These are phyloP conservation scores for Dichotomopilus funicola DNA, from an alignment of 2,329 filamentous ascomycete genomes.

Conservation along the genomic window DNA sequence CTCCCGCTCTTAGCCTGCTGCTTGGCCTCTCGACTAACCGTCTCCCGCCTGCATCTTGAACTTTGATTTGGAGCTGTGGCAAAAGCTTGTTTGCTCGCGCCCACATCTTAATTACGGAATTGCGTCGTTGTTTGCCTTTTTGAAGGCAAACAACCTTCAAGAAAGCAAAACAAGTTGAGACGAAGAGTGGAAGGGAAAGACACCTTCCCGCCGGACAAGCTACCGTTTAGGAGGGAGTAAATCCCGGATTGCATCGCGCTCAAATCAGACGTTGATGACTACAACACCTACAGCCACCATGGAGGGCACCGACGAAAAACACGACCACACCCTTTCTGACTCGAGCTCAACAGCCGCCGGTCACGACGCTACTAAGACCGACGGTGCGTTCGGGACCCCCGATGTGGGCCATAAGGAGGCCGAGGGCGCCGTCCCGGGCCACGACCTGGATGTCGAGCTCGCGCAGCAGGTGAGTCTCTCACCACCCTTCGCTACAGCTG, in stretches of 20 bases:
- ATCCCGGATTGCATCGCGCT: too few relatives aligned
- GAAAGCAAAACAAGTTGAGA: too few relatives aligned
- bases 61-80: too few relatives aligned
- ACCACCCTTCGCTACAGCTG: not conserved
- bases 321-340: slow-evolving; percentile 2
- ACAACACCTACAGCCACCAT: not conserved
- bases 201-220: too few relatives aligned
- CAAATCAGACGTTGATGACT: not conserved
- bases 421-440: slow-evolving; percentile 26
- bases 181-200: too few relatives aligned
- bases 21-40: not conserved
- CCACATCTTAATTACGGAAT: too few relatives aligned
- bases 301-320: not conserved
- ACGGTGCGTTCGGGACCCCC: slow-evolving; percentile 5
- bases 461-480: slow-evolving; percentile 19
- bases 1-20: not conserved
- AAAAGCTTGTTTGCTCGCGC: too few relatives aligned
- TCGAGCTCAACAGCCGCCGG: slow-evolving; percentile 4
- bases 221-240: too few relatives aligned
- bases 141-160: too few relatives aligned
- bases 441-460: slow-evolving; percentile 25
- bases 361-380: not conserved
- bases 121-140: too few relatives aligned
- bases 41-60: too few relatives aligned
- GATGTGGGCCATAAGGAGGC: slow-evolving; percentile 29